phyloP scores from a whole-genome alignment of 495 filamentous ascomycete genomes.

The Hyaloscypha bicolor region DNA sequence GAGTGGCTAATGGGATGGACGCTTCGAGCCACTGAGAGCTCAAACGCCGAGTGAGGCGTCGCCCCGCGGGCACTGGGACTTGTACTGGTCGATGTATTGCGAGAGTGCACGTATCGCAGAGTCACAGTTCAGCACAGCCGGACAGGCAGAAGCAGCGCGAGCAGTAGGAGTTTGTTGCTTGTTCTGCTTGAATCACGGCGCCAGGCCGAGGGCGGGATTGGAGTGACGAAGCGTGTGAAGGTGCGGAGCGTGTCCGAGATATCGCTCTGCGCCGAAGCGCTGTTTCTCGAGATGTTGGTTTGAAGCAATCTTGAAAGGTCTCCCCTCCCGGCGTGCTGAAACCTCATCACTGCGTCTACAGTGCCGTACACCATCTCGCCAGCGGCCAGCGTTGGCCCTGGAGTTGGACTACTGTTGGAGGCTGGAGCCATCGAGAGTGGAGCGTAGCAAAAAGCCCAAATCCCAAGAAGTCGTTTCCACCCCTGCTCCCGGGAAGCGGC shows the following conservation, averaged over 20 bases:
- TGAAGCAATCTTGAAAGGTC: not conserved
- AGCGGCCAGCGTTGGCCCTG: not conserved
- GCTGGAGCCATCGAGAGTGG: not conserved
- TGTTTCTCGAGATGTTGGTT: not conserved
- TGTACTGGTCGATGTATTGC: slow-evolving; percentile 7
- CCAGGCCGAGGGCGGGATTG: not conserved
- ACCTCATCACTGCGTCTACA: slow-evolving; percentile 20
- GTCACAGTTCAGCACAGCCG: not conserved
- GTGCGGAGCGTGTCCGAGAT: not conserved
- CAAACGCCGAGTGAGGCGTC: slow-evolving; percentile 20
- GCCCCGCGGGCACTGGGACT: not conserved
- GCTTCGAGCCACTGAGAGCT: slow-evolving; percentile 19
- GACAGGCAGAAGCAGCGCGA: not conserved
- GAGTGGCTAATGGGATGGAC: not conserved
- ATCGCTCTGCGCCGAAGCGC: not conserved
- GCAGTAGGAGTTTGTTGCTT: not conserved
- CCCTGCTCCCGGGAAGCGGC: slow-evolving; percentile 4
- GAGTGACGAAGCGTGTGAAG: not conserved
- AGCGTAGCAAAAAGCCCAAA: slow-evolving; percentile 4
- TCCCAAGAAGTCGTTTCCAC: slow-evolving; percentile 30
- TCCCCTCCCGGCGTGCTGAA: slow-evolving; percentile 17
- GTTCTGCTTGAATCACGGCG: slow-evolving; percentile 3
- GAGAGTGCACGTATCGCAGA: slow-evolving; percentile 1
- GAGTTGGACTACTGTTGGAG: too few species aligned
- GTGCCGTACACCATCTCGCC: slow-evolving; percentile 5